Percentiles rank a stretch among this genome's conserved stretches.
Conservation (phyloP, 768 basidiomycete species). For the Myochromella boudieri region DNA sequence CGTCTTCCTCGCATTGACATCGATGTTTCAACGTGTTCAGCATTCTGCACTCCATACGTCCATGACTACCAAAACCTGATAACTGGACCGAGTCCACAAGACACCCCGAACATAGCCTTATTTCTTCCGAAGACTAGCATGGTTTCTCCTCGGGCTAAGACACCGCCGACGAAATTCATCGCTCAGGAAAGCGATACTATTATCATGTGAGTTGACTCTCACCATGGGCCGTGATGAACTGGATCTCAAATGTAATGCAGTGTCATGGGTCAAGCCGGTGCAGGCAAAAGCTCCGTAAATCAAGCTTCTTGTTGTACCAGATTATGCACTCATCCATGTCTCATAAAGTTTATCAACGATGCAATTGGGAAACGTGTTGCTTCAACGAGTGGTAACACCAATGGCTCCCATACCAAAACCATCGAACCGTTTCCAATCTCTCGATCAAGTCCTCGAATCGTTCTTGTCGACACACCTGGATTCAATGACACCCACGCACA, state of each 20-base stretch:
- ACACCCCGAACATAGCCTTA: too few species aligned
- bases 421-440: constrained; percentile 13
- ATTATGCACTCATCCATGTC: neutral
- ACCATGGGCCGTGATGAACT: too few species aligned
- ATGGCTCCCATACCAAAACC: constrained; percentile 23
- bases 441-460: constrained; percentile 11
- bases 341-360: constrained; percentile 25
- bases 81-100: too few species aligned
- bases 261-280: constrained; percentile 15
- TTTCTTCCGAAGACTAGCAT: too few species aligned
- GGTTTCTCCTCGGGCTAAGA: too few species aligned
- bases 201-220: constrained; percentile 5
- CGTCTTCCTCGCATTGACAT: too few species aligned
- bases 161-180: neutral
- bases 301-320: too few species aligned
- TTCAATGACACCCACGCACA: constrained; percentile 25
- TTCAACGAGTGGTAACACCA: constrained; percentile 20
- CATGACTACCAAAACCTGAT: too few species aligned
- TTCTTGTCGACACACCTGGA: constrained; percentile 31
- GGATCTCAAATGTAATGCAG: too few species aligned
- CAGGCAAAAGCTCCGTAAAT: constrained; percentile 18
- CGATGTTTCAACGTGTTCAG: too few species aligned
- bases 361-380: constrained; percentile 17
- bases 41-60: too few species aligned
- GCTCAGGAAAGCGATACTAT: constrained; percentile 7